These are phyloP conservation scores for Diospyros lotus DNA, from an alignment of 148 eudicot species.

Conservation along the genomic window DNA sequence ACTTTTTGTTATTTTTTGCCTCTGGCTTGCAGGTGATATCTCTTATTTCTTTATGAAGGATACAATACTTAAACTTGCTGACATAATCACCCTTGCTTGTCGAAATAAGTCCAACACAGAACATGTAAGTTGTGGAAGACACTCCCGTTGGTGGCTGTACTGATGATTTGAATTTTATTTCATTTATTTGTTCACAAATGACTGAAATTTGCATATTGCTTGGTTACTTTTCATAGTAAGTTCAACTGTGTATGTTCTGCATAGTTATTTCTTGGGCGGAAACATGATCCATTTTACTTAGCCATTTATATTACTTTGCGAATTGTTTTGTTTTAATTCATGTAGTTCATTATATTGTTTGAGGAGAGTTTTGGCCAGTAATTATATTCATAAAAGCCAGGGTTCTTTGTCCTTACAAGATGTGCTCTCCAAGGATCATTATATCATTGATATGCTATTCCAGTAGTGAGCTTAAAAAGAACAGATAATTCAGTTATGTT, in stretches of 20 bases:
- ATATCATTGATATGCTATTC: too few relatives aligned
- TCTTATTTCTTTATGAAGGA: slow-evolving; percentile 48
- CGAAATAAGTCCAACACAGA: slow-evolving; percentile 28
- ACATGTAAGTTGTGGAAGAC: slow-evolving; percentile 44
- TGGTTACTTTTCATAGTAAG: neutral
- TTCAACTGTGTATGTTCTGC: neutral
- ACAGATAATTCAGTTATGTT: too few relatives aligned
- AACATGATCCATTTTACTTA: neutral
- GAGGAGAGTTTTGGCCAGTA: too few relatives aligned
- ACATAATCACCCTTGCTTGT: slow-evolving; percentile 40
- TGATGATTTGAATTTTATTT: neutral
- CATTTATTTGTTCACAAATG: neutral
- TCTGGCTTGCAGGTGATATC: slow-evolving; percentile 40
- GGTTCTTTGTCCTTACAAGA: too few relatives aligned
- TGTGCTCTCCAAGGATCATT: too few relatives aligned
- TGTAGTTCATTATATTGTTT: too few relatives aligned
- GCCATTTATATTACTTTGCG: neutral
- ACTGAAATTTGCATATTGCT: neutral
- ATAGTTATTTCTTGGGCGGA: neutral
- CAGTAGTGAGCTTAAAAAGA: too few relatives aligned
- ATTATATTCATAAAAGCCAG: too few relatives aligned
- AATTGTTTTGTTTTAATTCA: too few relatives aligned
- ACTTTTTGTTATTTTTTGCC: slow-evolving; percentile 3
- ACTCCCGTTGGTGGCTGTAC: neutral
- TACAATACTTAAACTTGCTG: slow-evolving; percentile 58